These are phyloP conservation scores for Mycena kentingensis DNA, from an alignment of 768 basidiomycete genomes.

Conservation along the genomic window DNA sequence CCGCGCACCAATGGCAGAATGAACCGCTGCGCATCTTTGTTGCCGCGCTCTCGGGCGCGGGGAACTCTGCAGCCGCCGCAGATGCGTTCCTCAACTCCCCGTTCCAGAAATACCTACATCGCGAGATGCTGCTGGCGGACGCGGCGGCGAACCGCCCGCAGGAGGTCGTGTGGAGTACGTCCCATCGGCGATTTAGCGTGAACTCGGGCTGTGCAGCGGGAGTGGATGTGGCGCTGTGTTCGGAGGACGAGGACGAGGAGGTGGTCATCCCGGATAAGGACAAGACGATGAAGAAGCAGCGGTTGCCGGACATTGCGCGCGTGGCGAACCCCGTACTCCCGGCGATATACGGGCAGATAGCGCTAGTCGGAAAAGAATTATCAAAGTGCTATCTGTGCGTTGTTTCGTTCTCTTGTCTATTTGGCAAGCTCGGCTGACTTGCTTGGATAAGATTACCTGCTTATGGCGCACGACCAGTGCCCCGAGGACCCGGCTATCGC, in stretches of 20 bases:
- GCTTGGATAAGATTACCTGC: conserved; percentile 92
- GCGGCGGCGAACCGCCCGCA: conserved; percentile 65
- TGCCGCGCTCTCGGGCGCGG: conserved; percentile 59
- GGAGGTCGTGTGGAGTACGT: conserved; percentile 59
- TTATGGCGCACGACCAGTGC: conserved; percentile 86
- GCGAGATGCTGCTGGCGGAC: conserved; percentile 76
- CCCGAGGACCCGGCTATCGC: conserved; percentile 85
- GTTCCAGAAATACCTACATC: conserved; percentile 80
- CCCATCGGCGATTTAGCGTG: conserved; percentile 50
- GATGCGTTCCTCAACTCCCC: conserved; percentile 78
- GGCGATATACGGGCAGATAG: conserved; percentile 79
- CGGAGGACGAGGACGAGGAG: conserved; percentile 42
- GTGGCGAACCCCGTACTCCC: conserved; percentile 72
- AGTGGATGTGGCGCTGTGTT: conserved; percentile 34
- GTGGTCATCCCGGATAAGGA: conserved; percentile 33
- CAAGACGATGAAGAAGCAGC: conserved; percentile 2
- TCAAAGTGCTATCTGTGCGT: conserved; percentile 87
- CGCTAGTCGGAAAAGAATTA: conserved; percentile 84
- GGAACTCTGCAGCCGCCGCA: conserved; percentile 57
- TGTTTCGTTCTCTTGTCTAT: neutral
- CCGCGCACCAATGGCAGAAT: conserved; percentile 80
- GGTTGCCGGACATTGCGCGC: conserved; percentile 51
- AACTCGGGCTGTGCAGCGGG: conserved; percentile 43
- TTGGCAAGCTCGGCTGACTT: neutral
- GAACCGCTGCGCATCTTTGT: conserved; percentile 80